phyloP scores from a whole-genome alignment of 371 early-diverging fungal species.

The Circinella minor region DNA sequence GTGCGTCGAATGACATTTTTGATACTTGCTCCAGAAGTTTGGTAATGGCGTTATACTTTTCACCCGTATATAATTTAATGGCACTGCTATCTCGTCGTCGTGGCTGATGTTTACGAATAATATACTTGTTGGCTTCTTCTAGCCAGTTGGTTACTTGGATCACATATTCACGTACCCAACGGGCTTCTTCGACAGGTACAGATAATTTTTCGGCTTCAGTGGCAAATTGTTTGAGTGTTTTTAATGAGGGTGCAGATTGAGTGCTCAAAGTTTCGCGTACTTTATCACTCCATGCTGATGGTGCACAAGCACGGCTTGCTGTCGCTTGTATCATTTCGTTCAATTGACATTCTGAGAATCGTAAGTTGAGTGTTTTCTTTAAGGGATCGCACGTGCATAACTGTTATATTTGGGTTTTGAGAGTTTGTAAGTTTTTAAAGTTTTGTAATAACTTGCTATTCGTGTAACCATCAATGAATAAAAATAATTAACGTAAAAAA shows the following conservation, averaged over 20 bases:
- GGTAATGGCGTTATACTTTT: slow-evolving; percentile 16
- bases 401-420: slow-evolving; percentile 24
- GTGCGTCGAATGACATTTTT: slow-evolving; percentile 20
- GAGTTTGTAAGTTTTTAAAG: background rate
- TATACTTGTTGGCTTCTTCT: slow-evolving; percentile 25
- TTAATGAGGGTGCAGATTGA: slow-evolving; percentile 56
- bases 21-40: slow-evolving; percentile 18
- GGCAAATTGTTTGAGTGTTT: slow-evolving; percentile 51
- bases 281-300: slow-evolving; percentile 51
- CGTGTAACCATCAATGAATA: background rate
- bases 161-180: slow-evolving; percentile 25
- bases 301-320: slow-evolving; percentile 20
- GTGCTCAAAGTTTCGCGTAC: slow-evolving; percentile 39
- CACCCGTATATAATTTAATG: slow-evolving; percentile 3
- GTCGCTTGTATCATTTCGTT: slow-evolving; percentile 37
- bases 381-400: slow-evolving; percentile 58
- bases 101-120: slow-evolving; percentile 33
- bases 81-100: slow-evolving; percentile 14
- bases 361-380: slow-evolving; percentile 48
- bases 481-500: background rate
- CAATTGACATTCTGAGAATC: slow-evolving; percentile 61
- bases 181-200: slow-evolving; percentile 18
- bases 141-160: slow-evolving; percentile 20
- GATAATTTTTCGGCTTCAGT: slow-evolving; percentile 55
- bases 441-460: background rate